Percentiles rank a stretch among this genome's conserved stretches.
These are phyloP conservation scores for Byssoonygena ceratinophila DNA, from an alignment of 2,329 filamentous ascomycete species.

Conservation along the genomic window DNA sequence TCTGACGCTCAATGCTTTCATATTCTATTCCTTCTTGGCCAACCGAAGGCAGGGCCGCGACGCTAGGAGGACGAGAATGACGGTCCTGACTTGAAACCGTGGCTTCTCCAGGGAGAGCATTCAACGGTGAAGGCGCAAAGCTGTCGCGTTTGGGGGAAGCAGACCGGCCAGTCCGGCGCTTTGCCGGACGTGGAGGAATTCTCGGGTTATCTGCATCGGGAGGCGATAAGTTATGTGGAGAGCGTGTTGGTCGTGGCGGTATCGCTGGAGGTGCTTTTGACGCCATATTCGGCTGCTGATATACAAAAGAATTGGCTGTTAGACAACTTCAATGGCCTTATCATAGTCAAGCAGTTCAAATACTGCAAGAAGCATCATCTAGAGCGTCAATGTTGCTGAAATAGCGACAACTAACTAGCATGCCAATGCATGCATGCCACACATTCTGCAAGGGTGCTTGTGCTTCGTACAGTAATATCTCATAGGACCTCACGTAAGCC, in stretches of 20 bases:
- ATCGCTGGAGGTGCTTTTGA: conserved; percentile 22
- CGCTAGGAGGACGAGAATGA: conserved; percentile 56
- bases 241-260: conserved; percentile 30
- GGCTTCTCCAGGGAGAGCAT: conserved; percentile 9
- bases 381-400: no score
- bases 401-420: no score
- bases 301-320: no score
- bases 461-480: no score
- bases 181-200: conserved; percentile 15
- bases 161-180: conserved; percentile 8
- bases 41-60: conserved; percentile 63
- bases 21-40: conserved; percentile 90
- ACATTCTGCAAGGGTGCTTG: no score
- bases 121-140: conserved; percentile 16
- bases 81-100: background rate
- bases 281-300: no score
- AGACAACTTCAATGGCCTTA: background rate
- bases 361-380: background rate
- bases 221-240: conserved; percentile 26
- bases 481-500: no score
- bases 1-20: conserved; percentile 47
- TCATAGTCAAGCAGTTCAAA: no score
- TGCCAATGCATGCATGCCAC: no score
- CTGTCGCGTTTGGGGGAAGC: conserved; percentile 12
- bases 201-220: conserved; percentile 12